Evolutionary conservation across 768 basidiomycete genomes (phyloP), one percentile per base, ranked within the genome.

Genomic region (Pulveroboletus ravenelii): DNA sequence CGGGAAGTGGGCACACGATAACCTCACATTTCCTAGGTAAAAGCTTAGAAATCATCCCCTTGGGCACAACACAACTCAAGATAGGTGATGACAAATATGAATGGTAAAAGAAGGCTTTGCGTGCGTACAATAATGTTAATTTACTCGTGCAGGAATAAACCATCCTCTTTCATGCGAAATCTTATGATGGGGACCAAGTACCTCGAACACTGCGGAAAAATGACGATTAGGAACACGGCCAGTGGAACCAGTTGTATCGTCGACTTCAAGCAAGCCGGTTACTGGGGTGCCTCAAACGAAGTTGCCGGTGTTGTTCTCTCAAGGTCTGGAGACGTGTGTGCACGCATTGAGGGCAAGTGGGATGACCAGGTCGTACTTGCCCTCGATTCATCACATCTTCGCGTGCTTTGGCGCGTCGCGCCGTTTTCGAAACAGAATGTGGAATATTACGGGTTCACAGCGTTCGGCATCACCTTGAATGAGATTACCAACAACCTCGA

Each of bases 101-200:
- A 54, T 93, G 91, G 91, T 87, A 56, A 58, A 78, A 25, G 12
- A 35, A 36, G 29, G 9, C 13, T 29, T 37, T 30, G 13, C 42
- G 25, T 43, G 20, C 23, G 17, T 41, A 30, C 17, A 29, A 52
- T 40, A 45, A 39, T 44, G 23, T 47, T 48, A 8, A 53, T 40
- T 36, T 35, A 6, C 23, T 29, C 41, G 8, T 4, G 10, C 59
- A 91, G 91, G 90, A 85, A 79, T 41, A 89, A 86, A 56, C 91
- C 91, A 2, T 90, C 89, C 1, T 88, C 88, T 3, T 94, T 93
- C 68, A 83, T 93, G 74, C 74, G 91, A 53, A 93, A 93, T 68
- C 72, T 94, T 50, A 84, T 93, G 81, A 85, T 90, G 68, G 92
- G 92, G 10, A 86, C 88, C 23, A 93, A 93, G 62, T 94, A 93